Conservation (phyloP, 2,329 filamentous ascomycete species). For the Sphaerulina vaccinii region DNA sequence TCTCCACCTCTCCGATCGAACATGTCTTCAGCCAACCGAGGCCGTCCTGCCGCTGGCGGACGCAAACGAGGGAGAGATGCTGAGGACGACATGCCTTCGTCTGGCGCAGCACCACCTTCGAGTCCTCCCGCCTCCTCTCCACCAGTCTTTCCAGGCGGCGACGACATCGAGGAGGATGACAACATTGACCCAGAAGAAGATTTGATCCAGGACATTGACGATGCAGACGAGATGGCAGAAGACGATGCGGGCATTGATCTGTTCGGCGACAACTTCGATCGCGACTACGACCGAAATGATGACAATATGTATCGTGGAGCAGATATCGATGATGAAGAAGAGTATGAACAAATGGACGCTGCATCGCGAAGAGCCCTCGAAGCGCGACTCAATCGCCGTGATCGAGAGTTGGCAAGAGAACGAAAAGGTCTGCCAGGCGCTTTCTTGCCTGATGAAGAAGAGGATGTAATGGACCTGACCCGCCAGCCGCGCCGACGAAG, state of each 20-base stretch:
- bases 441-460: constrained; percentile 74
- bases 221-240: constrained; percentile 67
- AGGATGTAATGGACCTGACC: constrained; percentile 82
- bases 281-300: constrained; percentile 56
- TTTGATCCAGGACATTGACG: constrained; percentile 62
- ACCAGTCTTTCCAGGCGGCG: constrained; percentile 65
- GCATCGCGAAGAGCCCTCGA: constrained; percentile 69
- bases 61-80: constrained; percentile 66
- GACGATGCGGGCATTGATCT: constrained; percentile 69
- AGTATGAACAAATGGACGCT: constrained; percentile 68
- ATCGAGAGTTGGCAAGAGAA: constrained; percentile 67
- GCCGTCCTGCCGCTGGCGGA: constrained; percentile 53
- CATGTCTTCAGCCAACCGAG: constrained; percentile 81
- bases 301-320: constrained; percentile 64
- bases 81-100: constrained; percentile 60
- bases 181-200: constrained; percentile 69
- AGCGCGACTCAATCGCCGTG: constrained; percentile 69
- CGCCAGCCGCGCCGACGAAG: constrained; percentile 80
- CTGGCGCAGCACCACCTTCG: constrained; percentile 58
- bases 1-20: constrained; percentile 51
- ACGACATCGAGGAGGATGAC: constrained; percentile 66
- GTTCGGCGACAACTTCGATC: constrained; percentile 68
- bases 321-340: constrained; percentile 74
- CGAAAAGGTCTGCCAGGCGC: constrained; percentile 69
- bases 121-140: constrained; percentile 62